Evolutionary conservation across 176 grass and related monocot genomes (phyloP), one percentile per base, ranked within the genome.

Genomic region (Ensete ventricosum): DNA sequence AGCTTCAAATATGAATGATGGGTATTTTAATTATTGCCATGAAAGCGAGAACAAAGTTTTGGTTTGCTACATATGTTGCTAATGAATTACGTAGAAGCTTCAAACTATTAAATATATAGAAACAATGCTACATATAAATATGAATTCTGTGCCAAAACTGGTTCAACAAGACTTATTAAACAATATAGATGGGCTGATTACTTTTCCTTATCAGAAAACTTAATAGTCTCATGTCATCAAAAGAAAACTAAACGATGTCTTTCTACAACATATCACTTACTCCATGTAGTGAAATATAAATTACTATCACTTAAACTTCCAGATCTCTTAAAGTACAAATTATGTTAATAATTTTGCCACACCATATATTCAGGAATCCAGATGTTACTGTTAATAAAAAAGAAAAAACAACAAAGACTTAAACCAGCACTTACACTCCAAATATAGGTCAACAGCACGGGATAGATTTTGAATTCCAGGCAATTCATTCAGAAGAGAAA

Each of bases 361-460:
- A 43, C 34, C 34, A 43, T 43, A 43, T 43, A 43, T 43, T 43
- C 34, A 43, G 34, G 34, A 43, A 43, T 43, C 34, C 34, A 43
- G 34, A 43, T 43, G 4, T 43, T 6, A 43, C 4, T 43, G 34
- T 43, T 6, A 43, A 0, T 6, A 43, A 6, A 43, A 64, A 81
- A 52, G 53, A 50, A 43, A 69, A 9, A 21, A 9, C 48, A 52
- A 70, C 14, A 19, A 14, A 14, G 4, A 43, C 34, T 43, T 1
- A n/a, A 50, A 51, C 3, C 19, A 58, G 54, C 72, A 82, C 90
- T 89, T 94, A 94, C 95, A 99, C 77, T 67, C 88, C 75, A 99
- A 83, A 72, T 99, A 99, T 69, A 94, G 88, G 75, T 91, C 86
- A 77, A 99, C 81, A 55, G 95, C 91, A 86, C 81, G 95, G 80